Conservation (phyloP, 352 stramenopile genomes). For the Globisporangium echinulatum region DNA sequence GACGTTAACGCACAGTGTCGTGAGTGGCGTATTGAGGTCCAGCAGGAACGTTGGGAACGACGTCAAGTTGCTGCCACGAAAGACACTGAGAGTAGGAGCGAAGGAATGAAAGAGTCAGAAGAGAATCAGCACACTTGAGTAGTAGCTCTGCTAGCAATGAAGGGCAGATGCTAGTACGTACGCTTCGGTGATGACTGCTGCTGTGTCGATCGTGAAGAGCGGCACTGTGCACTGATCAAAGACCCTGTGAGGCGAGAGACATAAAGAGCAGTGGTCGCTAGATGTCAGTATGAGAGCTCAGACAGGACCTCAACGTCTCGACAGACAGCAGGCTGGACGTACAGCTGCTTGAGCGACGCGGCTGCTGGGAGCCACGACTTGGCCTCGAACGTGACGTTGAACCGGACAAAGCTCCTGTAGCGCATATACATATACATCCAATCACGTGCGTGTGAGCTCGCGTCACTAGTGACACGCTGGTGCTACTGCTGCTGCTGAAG, state of each 20-base stretch:
- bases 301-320: background rate
- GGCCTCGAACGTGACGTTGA: slow-evolving; percentile 36
- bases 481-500: too few relatives aligned
- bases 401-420: slow-evolving; percentile 24
- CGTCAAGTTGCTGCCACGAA: slow-evolving; percentile 34
- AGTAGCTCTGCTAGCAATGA: background rate
- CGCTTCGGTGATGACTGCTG: slow-evolving; percentile 30
- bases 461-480: too few relatives aligned
- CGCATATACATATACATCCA: background rate
- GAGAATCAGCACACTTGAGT: too few relatives aligned
- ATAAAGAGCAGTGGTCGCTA: too few relatives aligned
- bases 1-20: slow-evolving; percentile 7
- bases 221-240: slow-evolving; percentile 34
- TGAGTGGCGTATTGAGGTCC: slow-evolving; percentile 16
- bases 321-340: slow-evolving; percentile 2
- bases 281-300: background rate
- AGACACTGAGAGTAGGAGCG: slow-evolving; percentile 12
- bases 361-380: slow-evolving; percentile 24
- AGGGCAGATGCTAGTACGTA: slow-evolving; percentile 11
- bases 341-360: slow-evolving; percentile 31
- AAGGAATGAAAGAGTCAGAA: too few relatives aligned
- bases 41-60: slow-evolving; percentile 38
- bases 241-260: slow-evolving; percentile 16
- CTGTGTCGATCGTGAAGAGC: slow-evolving; percentile 24
- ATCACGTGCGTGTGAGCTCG: too few relatives aligned